These are phyloP conservation scores for Huntiella moniliformis DNA, from an alignment of 2,329 filamentous ascomycete genomes.

Conservation along the genomic window DNA sequence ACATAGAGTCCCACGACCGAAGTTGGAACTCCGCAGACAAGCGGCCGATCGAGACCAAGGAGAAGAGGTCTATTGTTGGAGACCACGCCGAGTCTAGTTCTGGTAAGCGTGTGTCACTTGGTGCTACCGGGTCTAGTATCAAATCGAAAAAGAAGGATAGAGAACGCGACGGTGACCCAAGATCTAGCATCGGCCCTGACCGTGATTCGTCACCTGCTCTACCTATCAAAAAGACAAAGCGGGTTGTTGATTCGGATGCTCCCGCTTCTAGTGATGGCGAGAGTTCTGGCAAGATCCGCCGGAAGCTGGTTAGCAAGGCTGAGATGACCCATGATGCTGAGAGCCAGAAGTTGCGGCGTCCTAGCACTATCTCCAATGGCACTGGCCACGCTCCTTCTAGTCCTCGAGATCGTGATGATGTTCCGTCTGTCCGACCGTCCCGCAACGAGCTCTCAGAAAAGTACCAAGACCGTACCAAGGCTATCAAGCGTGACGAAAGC, in stretches of 20 bases:
- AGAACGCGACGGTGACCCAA: conserved; percentile 23
- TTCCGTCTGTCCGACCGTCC: conserved; percentile 26
- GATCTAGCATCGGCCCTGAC: conserved; percentile 21
- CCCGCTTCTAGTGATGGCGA: conserved; percentile 38
- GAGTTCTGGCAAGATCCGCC: conserved; percentile 39
- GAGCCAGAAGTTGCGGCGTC: conserved; percentile 30
- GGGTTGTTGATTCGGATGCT: conserved; percentile 32
- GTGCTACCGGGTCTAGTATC: conserved; percentile 11
- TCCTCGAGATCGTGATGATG: conserved; percentile 31
- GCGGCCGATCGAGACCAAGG: conserved; percentile 25
- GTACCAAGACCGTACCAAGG: conserved; percentile 39
- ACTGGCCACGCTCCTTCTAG: conserved; percentile 37
- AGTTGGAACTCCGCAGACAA: conserved; percentile 15
- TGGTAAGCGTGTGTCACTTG: conserved; percentile 27
- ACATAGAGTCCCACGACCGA: conserved; percentile 27
- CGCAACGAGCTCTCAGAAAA: conserved; percentile 25
- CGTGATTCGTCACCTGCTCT: conserved; percentile 32
- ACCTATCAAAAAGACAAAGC: conserved; percentile 33
- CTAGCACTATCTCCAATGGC: conserved; percentile 37
- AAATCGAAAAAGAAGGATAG: conserved; percentile 36
- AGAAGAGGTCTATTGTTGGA: conserved; percentile 27
- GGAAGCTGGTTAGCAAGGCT: conserved; percentile 44
- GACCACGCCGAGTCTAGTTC: conserved; percentile 29
- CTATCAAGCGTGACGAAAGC: conserved; percentile 42
- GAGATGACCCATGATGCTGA: conserved; percentile 40